Conservation (phyloP, 805 yeast genomes). For the Metahyphopichia silvanorum region DNA sequence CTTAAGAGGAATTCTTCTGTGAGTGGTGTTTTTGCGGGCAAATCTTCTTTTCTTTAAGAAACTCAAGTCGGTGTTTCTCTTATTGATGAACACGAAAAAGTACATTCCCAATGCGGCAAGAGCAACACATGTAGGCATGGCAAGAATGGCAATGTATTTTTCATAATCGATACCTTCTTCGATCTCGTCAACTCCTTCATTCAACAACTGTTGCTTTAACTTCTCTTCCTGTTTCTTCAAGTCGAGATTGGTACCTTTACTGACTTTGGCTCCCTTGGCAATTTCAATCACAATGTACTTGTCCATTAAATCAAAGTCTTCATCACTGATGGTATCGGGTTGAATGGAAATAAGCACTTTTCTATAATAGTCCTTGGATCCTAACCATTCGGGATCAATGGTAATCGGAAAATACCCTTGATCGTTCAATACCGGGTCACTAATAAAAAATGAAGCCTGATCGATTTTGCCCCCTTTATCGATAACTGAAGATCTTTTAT, state of each 20-base stretch:
- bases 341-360: conserved; percentile 68
- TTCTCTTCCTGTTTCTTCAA: conserved; percentile 36
- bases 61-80: conserved; percentile 38
- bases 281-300: conserved; percentile 43
- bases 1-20: conserved; percentile 27
- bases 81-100: conserved; percentile 55
- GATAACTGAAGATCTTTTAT: conserved; percentile 30
- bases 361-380: conserved; percentile 43
- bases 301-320: conserved; percentile 55
- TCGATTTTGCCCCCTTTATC: conserved; percentile 36
- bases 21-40: conserved; percentile 23
- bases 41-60: conserved; percentile 31
- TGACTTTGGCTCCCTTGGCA: conserved; percentile 52
- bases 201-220: conserved; percentile 14
- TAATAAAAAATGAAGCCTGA: conserved; percentile 51
- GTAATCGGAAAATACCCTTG: conserved; percentile 66
- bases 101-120: conserved; percentile 63
- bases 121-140: conserved; percentile 65
- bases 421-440: conserved; percentile 66
- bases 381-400: conserved; percentile 62
- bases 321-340: conserved; percentile 63
- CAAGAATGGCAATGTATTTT: conserved; percentile 60
- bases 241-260: conserved; percentile 45
- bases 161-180: conserved; percentile 52
- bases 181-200: conserved; percentile 22